These are phyloP conservation scores for Ilex asprella DNA, from an alignment of 257 asterid genomes.

Conservation along the genomic window DNA sequence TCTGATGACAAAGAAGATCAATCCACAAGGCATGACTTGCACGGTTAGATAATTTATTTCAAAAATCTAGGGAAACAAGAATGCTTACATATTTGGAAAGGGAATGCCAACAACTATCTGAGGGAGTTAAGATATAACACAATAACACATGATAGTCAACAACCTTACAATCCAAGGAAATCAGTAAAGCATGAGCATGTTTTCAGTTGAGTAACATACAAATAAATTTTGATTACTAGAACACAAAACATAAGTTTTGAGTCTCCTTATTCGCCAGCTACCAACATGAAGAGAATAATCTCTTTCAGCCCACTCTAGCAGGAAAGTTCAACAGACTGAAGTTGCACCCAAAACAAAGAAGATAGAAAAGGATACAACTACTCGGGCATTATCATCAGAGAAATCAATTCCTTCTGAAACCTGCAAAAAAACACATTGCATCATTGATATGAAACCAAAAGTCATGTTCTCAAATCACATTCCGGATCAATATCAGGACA, in stretches of 20 bases:
- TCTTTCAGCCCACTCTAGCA: not conserved
- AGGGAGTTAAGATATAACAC: constrained; percentile 48
- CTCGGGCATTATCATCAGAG: constrained; percentile 95
- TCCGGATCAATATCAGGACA: not conserved
- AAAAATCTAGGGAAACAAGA: constrained; percentile 11
- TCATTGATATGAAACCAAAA: constrained; percentile 4
- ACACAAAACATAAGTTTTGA: not conserved
- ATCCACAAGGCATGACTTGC: constrained; percentile 18
- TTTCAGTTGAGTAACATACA: too few relatives aligned
- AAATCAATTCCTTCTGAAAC: constrained; percentile 99
- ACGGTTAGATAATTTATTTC: not conserved
- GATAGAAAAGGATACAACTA: constrained; percentile 75
- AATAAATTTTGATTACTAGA: too few relatives aligned
- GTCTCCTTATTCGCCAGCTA: not conserved
- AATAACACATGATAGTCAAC: not conserved
- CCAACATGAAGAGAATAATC: not conserved
- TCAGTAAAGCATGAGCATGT: too few relatives aligned
- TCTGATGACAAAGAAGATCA: constrained; percentile 30
- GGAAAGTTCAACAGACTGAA: not conserved
- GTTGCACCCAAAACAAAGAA: constrained; percentile 3
- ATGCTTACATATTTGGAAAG: constrained; percentile 82
- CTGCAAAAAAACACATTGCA: constrained; percentile 34
- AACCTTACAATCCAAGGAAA: not conserved
- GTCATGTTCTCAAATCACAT: not conserved
- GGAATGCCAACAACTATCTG: constrained; percentile 96